Conservation (phyloP, 768 basidiomycete genomes). For the Kwoniella newhampshirensis region DNA sequence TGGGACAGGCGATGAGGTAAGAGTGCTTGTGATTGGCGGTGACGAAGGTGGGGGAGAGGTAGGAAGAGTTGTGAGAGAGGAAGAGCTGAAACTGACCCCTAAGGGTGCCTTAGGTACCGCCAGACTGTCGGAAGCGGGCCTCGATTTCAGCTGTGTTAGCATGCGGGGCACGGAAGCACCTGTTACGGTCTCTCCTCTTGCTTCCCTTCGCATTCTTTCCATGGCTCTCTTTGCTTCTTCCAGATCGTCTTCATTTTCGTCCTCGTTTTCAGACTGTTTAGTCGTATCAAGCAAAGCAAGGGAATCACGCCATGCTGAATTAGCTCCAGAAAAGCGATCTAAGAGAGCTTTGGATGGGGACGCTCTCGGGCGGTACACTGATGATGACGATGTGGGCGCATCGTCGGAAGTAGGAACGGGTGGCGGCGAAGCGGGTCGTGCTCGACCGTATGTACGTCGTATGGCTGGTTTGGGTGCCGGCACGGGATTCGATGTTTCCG, state of each 20-base stretch:
- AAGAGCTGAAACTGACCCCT: constrained; percentile 4
- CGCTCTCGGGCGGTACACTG: background rate
- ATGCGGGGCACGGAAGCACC: background rate
- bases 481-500: background rate
- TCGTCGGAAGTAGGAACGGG: background rate
- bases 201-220: constrained; percentile 24
- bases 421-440: constrained; percentile 11
- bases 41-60: constrained; percentile 16
- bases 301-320: constrained; percentile 14
- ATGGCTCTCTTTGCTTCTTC: constrained; percentile 15
- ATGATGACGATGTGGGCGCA: background rate
- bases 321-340: constrained; percentile 13
- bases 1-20: background rate
- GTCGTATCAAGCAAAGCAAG: constrained; percentile 16
- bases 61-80: constrained; percentile 8
- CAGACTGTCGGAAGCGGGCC: background rate
- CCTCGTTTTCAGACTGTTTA: constrained; percentile 11
- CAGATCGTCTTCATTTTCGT: constrained; percentile 12
- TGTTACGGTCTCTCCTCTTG: constrained; percentile 10
- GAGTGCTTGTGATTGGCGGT: constrained; percentile 1
- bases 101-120: background rate
- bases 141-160: background rate
- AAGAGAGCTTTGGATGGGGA: constrained; percentile 17
- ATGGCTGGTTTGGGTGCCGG: constrained; percentile 14
- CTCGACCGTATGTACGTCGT: constrained; percentile 17